phyloP scores from a whole-genome alignment of 192 early-diverging fungal genomes.

The Coemansia sp. region DNA sequence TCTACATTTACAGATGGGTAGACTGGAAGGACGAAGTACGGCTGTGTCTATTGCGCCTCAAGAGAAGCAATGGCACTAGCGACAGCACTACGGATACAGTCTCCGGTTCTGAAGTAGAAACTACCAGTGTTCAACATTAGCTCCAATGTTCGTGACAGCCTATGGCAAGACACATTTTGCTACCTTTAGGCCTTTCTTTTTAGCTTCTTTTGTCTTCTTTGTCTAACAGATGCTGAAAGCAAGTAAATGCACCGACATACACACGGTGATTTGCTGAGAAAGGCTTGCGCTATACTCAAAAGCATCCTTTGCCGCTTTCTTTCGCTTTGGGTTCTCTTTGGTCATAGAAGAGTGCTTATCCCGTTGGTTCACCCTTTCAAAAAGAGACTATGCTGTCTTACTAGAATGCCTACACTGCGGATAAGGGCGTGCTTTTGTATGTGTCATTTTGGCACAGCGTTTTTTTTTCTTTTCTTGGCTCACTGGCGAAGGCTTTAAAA shows the following conservation, averaged over 20 bases:
- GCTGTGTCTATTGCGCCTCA: slow-evolving; percentile 31
- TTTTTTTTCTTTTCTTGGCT: no score
- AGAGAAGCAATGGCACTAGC: not conserved
- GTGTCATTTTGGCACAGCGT: no score
- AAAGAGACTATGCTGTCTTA: not conserved
- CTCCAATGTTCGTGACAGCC: not conserved
- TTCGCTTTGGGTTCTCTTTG: not conserved
- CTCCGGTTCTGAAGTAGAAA: not conserved
- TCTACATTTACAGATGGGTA: slow-evolving; percentile 22
- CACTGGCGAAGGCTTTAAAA: no score
- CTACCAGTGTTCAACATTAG: slow-evolving; percentile 1
- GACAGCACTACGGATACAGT: not conserved
- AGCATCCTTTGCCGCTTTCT: not conserved
- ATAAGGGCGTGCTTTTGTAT: not conserved
- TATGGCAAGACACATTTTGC: not conserved
- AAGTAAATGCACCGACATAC: not conserved
- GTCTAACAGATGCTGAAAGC: not conserved
- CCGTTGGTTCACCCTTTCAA: not conserved
- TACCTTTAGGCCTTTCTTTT: not conserved
- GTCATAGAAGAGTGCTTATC: not conserved
- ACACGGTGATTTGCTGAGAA: not conserved
- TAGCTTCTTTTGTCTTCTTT: not conserved
- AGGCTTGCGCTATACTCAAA: not conserved
- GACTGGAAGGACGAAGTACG: slow-evolving; percentile 44
- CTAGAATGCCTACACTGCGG: not conserved